Evolutionary conservation across 805 yeast species (phyloP), one percentile per base, ranked within the genome.

Genomic region (Metschnikowia corniflorae): DNA sequence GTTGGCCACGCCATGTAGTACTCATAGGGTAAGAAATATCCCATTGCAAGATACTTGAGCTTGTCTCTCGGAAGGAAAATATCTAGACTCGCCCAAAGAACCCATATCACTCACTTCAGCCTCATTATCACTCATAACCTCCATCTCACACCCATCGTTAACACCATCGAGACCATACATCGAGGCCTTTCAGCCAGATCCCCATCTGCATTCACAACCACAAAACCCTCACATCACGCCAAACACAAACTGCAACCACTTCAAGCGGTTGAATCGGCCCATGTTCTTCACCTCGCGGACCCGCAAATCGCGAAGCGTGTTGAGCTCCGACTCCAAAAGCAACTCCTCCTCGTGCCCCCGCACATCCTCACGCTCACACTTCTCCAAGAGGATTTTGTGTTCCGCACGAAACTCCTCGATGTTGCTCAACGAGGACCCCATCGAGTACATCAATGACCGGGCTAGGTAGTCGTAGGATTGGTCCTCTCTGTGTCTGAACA

Each of bases 321-420:
- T 73, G 46, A 85, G 65, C 59, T 91, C 98, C 31, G 80, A 74
- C 15, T 82, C 80, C 26, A 88, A 65, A 31, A 93, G 61, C 42
- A 84, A 70, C 49, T 82, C 87, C 20, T 75, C 76, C 55, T 86
- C 96, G 46, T 76, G 75, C 1, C 93, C 95, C 52, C 77, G 78
- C 13, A 91, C 96, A 54, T 93, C 97, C 43, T 84, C 95, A 61
- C 98, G 75, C 45, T 82, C 82, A 39, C 89, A 80, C 59, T 91
- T 91, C 19, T 80, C 80, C 37, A 89, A 64, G 39, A 91, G 69
- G 6, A 82, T 78, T 23, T 73, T 66, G 55, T 87, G 79, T 23
- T 78, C 81, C 16, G 59, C 59, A 44, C 85, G 80, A 39, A 80
- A 53, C 13, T 59, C 57, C 35, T 73, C 77, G 44, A 83, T 60